Evolutionary conservation across 139 green algal genomes (phyloP), one percentile per base, ranked within the genome.

Genomic region (Micractinium sp.): DNA sequence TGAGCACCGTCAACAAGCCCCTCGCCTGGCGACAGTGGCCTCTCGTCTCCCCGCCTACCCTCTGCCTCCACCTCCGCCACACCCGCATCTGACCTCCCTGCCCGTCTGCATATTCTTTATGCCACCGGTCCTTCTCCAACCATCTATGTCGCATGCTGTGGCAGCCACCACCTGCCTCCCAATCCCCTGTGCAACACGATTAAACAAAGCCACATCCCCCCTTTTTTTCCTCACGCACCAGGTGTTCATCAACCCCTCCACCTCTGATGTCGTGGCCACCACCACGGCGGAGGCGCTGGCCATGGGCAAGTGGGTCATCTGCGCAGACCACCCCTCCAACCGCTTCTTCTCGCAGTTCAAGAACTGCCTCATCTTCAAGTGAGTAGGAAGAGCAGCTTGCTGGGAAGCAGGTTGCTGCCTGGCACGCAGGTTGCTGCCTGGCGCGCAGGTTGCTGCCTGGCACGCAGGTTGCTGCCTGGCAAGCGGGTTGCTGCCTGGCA

Each of bases 301-400:
- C 31, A 99, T 99, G 98, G 98, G 98, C 91, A 99, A 99, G 93
- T 99, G 96, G 89, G 96, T 99, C 73, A 92, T 99, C 61, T 97
- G 95, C 80, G 96, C 97, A 20, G 94, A 99, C 73, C 97, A 99
- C 93, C 98, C 98, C 60, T 98, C 93, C 87, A 99, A 99, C 94
- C 91, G 92, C 31, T 99, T 99, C 92, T 98, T 99, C 90, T 88
- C 91, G 31, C 88, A 90, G 82, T 99, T 99, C 89, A 91, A 93
- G 82, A 99, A 99, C 93, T 95, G 93, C 84, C 92, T 95, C 25
- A 89, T 92, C 67, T 95, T 95, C 91, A 93, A 82, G 92, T 93
- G 73, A 83, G 89, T 19, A 71, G 53, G 15, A 60, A 20, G 5
- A 33, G 38, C 22, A 35, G 47, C 47, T 16, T 85, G 79, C 29